These are phyloP conservation scores for Escovopsis sp. DNA, from an alignment of 2,329 filamentous ascomycete species.

Conservation along the genomic window DNA sequence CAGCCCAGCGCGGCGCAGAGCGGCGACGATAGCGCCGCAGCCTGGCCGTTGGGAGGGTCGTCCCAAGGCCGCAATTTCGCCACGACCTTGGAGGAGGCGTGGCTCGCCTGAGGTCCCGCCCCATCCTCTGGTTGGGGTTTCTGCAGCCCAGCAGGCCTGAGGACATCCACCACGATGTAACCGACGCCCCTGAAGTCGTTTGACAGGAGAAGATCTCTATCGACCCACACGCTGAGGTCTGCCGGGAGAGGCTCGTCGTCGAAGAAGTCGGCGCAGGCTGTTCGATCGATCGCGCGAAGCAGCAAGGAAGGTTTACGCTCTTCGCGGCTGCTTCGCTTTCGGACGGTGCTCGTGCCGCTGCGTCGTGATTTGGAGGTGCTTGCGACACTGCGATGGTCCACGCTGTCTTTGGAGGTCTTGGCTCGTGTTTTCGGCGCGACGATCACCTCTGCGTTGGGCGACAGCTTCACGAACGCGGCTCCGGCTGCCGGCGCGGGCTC, in stretches of 20 bases:
- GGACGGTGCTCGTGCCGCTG: constrained; percentile 61
- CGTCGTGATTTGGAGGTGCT: constrained; percentile 68
- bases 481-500: constrained; percentile 54
- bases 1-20: constrained; percentile 62
- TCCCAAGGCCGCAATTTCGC: constrained; percentile 68
- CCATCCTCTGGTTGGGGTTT: constrained; percentile 56
- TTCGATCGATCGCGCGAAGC: constrained; percentile 62
- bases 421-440: constrained; percentile 84
- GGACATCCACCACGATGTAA: constrained; percentile 72
- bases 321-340: constrained; percentile 42
- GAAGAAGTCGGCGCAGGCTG: constrained; percentile 60
- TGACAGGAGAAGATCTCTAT: constrained; percentile 57
- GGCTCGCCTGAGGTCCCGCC: constrained; percentile 30
- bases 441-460: constrained; percentile 88
- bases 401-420: constrained; percentile 48
- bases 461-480: constrained; percentile 77
- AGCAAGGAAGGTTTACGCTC: constrained; percentile 56
- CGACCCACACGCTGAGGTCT: constrained; percentile 68
- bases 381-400: constrained; percentile 65
- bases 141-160: constrained; percentile 66
- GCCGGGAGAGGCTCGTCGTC: constrained; percentile 46
- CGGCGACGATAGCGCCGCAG: constrained; percentile 62
- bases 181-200: constrained; percentile 61
- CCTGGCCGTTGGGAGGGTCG: constrained; percentile 69
- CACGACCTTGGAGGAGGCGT: constrained; percentile 45